phyloP scores from a whole-genome alignment of 2,329 filamentous ascomycete genomes.

The Lojkania enalia region DNA sequence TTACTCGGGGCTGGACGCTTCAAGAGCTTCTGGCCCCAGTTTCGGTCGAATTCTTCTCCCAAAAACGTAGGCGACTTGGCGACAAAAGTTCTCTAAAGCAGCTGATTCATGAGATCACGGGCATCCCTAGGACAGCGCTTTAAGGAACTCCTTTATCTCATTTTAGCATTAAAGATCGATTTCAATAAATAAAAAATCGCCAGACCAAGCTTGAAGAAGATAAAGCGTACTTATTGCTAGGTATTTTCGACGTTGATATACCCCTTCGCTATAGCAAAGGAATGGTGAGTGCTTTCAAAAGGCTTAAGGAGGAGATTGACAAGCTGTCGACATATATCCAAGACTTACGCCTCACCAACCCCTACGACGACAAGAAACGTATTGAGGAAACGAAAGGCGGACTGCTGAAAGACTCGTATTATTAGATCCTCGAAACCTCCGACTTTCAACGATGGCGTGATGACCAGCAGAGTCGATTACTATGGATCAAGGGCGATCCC shows the following conservation, averaged over 20 bases:
- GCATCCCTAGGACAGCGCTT: constrained; percentile 1
- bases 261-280: constrained; percentile 6
- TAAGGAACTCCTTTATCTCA: neutral
- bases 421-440: neutral
- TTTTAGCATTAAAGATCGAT: constrained; percentile 11
- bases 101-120: constrained; percentile 3
- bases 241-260: constrained; percentile 6
- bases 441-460: constrained; percentile 1
- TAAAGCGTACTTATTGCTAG: constrained; percentile 13
- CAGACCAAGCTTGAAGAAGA: constrained; percentile 17
- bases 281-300: neutral
- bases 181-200: constrained; percentile 18
- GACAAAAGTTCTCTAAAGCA: constrained; percentile 1
- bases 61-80: constrained; percentile 3
- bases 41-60: too few species aligned
- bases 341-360: neutral
- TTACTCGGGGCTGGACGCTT: too few species aligned
- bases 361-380: neutral
- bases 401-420: too few species aligned
- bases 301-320: constrained; percentile 10
- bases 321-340: constrained; percentile 1
- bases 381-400: too few species aligned
- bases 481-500: too few species aligned
- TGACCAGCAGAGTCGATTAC: constrained; percentile 4
- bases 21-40: too few species aligned